These are phyloP conservation scores for Stemphylium lycopersici DNA, from an alignment of 2,329 filamentous ascomycete genomes.

Conservation along the genomic window DNA sequence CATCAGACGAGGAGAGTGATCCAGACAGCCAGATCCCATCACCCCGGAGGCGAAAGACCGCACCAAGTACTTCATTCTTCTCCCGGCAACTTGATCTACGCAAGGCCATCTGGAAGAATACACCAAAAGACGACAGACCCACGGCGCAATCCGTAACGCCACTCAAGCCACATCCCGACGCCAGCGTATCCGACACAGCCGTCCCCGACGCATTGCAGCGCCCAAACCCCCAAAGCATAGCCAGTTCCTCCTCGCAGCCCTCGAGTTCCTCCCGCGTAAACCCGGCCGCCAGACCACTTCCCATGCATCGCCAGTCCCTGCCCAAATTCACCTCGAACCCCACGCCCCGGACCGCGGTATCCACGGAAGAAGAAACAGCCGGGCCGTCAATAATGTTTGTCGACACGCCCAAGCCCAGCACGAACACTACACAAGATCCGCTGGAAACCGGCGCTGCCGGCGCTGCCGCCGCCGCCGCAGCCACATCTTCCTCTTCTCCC, in stretches of 20 bases:
- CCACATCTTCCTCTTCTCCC: background rate
- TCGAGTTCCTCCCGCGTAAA: constrained; percentile 33
- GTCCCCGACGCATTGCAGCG: constrained; percentile 15
- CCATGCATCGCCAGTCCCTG: constrained; percentile 60
- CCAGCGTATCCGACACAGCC: constrained; percentile 38
- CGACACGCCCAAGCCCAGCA: constrained; percentile 47
- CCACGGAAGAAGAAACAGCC: constrained; percentile 63
- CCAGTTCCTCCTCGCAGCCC: constrained; percentile 25
- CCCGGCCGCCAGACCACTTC: constrained; percentile 51
- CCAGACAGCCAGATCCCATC: constrained; percentile 15
- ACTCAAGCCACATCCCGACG: constrained; percentile 31
- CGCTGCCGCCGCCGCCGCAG: background rate
- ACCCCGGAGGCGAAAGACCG: constrained; percentile 28
- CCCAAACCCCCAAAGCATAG: constrained; percentile 18
- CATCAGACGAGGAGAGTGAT: constrained; percentile 38
- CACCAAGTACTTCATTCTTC: constrained; percentile 34
- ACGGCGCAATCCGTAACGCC: constrained; percentile 32
- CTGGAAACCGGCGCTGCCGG: constrained; percentile 11
- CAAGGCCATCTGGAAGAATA: constrained; percentile 34
- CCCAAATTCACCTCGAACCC: constrained; percentile 75
- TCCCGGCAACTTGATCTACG: constrained; percentile 36
- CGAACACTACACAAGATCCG: constrained; percentile 27
- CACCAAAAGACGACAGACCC: constrained; percentile 20
- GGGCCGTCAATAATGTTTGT: constrained; percentile 80
- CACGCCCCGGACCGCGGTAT: constrained; percentile 72